Conservation (phyloP, 495 filamentous ascomycete genomes). For the Xylaria castorea region DNA sequence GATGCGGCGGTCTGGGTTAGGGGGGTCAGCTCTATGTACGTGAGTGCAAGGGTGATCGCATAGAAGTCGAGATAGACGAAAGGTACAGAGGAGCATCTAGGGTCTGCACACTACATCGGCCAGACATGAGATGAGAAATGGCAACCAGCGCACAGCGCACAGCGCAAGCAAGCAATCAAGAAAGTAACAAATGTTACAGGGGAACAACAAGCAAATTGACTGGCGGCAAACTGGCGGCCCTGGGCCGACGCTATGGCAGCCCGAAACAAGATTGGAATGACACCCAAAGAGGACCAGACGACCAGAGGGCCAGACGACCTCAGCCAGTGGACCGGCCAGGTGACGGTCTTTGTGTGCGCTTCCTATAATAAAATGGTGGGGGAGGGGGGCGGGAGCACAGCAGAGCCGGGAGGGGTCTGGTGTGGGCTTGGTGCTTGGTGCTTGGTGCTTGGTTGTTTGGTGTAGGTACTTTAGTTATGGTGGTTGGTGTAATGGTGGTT, state of each 20-base stretch:
- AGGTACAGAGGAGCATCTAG: constrained; percentile 14
- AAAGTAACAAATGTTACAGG: constrained; percentile 9
- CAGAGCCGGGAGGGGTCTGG: constrained; percentile 22
- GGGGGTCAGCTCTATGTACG: constrained; percentile 28
- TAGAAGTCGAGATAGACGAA: background rate
- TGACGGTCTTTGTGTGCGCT: constrained; percentile 25
- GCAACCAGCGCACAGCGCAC: constrained; percentile 23
- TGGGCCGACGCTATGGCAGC: constrained; percentile 27
- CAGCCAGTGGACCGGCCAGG: constrained; percentile 18
- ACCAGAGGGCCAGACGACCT: background rate
- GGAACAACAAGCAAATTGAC: constrained; percentile 23
- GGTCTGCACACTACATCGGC: constrained; percentile 8
- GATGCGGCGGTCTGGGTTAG: constrained; percentile 43
- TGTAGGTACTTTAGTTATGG: background rate
- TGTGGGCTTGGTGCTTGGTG: background rate
- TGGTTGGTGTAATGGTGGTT: background rate
- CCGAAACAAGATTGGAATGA: constrained; percentile 29
- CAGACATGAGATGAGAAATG: background rate
- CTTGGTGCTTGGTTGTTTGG: background rate
- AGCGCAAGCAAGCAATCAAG: constrained; percentile 15
- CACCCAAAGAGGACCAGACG: constrained; percentile 20
- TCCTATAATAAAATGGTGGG: constrained; percentile 25
- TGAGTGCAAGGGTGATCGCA: constrained; percentile 23
- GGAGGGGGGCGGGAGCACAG: constrained; percentile 23
- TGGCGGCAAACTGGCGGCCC: constrained; percentile 13